Evolutionary conservation across 768 basidiomycete species (phyloP), one percentile per base, ranked within the genome.

Genomic region (Auricularia auricula-judae): DNA sequence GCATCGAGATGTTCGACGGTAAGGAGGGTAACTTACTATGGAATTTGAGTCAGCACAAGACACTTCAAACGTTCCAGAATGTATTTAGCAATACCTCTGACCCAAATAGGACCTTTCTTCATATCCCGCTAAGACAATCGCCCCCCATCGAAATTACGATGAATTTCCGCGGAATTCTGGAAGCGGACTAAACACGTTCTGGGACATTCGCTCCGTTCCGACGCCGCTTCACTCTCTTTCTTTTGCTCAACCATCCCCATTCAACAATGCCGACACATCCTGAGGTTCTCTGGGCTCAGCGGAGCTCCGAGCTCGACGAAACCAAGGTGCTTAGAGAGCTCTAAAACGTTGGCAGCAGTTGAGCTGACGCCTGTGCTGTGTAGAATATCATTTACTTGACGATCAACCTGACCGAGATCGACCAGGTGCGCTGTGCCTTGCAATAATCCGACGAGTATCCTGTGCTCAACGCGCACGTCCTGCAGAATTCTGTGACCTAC

Each of bases 231-330:
- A 42, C 39, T 42, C 53, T 54, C 53, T 29, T 54, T 29, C 62
- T 58, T 47, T 42, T 62, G 23, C 53, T 59, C 61, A 53, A 29
- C 29, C 69, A 67, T 64, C 68, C 43, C 29, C 67, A 63, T n/a
- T 8, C 36, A 18, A 56, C 67, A 65, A 82, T 81, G 81, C 33
- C 78, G 36, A 70, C 66, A 18, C 91, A 93, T 75, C 95, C 95
- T 43, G 93, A 97, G 77, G 80, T 96, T 42, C 82, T 94, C 2
- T 98, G 95, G 93, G 95, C 96, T 58, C 95, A 98, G 77, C 86
- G 96, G 70, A 91, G 88, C 80, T 89, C 85, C 47, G 81, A 75
- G 16, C 70, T 79, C 11, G 82, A 79, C 14, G 79, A 84, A 36
- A 81, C 80, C 59, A 94, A 94, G 81, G 94, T 42, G 21, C 65